Base-by-base conservation (phyloP, 2,329 filamentous ascomycete species). In the Cylindrodendrum hubeiense region DNA sequence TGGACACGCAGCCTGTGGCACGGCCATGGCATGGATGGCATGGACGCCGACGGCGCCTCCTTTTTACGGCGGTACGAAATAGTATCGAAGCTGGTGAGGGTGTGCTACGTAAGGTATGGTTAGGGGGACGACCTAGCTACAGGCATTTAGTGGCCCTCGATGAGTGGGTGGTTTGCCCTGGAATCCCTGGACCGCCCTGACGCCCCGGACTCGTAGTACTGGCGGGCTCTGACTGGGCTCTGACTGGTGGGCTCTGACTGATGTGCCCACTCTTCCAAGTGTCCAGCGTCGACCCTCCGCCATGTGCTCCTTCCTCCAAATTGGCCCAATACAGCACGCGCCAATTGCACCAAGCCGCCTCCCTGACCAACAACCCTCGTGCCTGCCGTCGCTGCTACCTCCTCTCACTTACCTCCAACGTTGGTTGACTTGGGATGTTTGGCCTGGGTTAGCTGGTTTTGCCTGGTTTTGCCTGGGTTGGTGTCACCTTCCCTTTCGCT, bases 11-110 rank as follows among this genome's bases (percentile, higher is more conserved):
- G 17, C 24, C 44, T 17, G 44, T 26, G 24, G 44, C 43, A 26
- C 24, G 24, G 44, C 17, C 12, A 5, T 19, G 41, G 41, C 30
- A 46, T n/a, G 47, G 28, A 46, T 44, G 57, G 51, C 51, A 65
- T 65, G 62, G 57, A 61, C 46, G 52, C 51, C 57, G 51, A 53
- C 61, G 61, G 58, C 49, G 55, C 50, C 61, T 64, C 61, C 56
- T 52, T 52, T 52, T 34, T 9, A n/a, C 47, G n/a, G 28, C 28
- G 28, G 47, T 26, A 50, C 47, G 12, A 50, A 30, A 33, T 19
- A 19, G 12, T 12, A 21, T 47, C 7, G n/a, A 50, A 19, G 26
- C n/a, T 50, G 43, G 52, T 47, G 60, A 54, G 47, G 60, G 60
- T 47, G 46, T 57, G 33, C 28, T 34, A 19, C 26, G 28, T 12